Conservation (phyloP, 148 eudicot genomes). For the Persicaria tinctoria region DNA sequence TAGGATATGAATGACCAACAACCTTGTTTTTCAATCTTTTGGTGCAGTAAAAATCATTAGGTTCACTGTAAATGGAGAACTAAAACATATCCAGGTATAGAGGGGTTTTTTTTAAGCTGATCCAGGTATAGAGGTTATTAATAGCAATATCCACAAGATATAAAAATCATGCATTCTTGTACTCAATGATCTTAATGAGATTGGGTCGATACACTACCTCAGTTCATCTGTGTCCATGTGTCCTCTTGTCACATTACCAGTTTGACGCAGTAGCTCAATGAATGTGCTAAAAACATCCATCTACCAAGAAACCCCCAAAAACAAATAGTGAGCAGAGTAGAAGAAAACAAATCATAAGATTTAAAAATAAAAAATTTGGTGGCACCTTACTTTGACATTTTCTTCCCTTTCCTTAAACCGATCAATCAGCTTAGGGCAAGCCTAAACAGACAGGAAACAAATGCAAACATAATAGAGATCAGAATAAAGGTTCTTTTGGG, state of each 20-base stretch:
- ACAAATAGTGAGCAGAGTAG: conserved; percentile 3
- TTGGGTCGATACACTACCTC: conserved; percentile 34
- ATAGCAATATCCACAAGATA: not conserved
- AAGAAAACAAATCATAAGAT: not conserved
- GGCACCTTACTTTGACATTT: conserved; percentile 68
- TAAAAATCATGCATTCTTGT: not conserved
- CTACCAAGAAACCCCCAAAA: conserved; percentile 32
- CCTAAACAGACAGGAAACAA: conserved; percentile 32
- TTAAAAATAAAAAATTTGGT: conserved; percentile 1
- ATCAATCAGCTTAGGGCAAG: conserved; percentile 93
- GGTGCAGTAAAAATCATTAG: not conserved
- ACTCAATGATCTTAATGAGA: not conserved
- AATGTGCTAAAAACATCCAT: conserved; percentile 96
- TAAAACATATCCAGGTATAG: not conserved
- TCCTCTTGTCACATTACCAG: conserved; percentile 89
- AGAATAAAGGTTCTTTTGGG: not conserved
- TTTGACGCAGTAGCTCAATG: conserved; percentile 90
- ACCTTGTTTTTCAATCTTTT: not conserved
- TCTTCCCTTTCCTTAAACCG: conserved; percentile 96
- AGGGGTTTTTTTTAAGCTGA: not conserved
- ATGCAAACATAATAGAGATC: not conserved
- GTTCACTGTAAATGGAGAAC: not conserved
- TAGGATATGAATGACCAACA: not conserved
- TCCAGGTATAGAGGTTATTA: not conserved
- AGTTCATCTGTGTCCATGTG: conserved; percentile 66